Conservation (phyloP, 73 alveolate species). For the Vitrella brassicaformis region DNA sequence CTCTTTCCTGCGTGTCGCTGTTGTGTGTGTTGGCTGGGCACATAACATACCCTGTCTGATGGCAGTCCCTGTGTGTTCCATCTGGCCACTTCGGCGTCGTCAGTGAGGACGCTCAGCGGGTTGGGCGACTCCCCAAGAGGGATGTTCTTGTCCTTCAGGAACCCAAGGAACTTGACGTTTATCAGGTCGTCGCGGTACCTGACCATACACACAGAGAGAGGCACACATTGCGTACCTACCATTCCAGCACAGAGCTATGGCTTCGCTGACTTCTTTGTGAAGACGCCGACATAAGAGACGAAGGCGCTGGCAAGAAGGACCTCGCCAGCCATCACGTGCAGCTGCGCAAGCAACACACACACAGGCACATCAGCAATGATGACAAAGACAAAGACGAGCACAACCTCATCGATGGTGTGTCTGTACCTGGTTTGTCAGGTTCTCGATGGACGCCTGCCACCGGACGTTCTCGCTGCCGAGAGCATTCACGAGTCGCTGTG, state of each 20-base stretch:
- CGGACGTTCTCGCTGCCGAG: constrained; percentile 91
- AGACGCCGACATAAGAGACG: constrained; percentile 97
- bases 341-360: constrained; percentile 12
- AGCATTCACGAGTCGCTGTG: constrained; percentile 89
- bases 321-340: constrained; percentile 90
- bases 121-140: constrained; percentile 93
- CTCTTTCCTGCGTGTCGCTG: too few relatives aligned
- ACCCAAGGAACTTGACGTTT: constrained; percentile 79
- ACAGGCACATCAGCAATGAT: not conserved
- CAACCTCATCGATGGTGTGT: too few relatives aligned
- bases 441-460: constrained; percentile 7
- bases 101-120: constrained; percentile 87
- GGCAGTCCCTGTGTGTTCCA: constrained; percentile 98
- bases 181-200: constrained; percentile 62
- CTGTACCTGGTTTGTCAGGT: not conserved
- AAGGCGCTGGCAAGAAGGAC: constrained; percentile 93
- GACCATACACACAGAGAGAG: not conserved
- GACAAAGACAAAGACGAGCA: too few relatives aligned
- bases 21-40: too few relatives aligned
- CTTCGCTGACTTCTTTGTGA: constrained; percentile 97
- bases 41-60: constrained; percentile 94
- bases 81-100: constrained; percentile 93
- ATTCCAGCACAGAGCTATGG: too few relatives aligned
- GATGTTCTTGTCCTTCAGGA: constrained; percentile 78
- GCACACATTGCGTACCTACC: too few relatives aligned